Evolutionary conservation across 179 eudicot species (phyloP).

Genomic region (Silene coronaria): DNA sequence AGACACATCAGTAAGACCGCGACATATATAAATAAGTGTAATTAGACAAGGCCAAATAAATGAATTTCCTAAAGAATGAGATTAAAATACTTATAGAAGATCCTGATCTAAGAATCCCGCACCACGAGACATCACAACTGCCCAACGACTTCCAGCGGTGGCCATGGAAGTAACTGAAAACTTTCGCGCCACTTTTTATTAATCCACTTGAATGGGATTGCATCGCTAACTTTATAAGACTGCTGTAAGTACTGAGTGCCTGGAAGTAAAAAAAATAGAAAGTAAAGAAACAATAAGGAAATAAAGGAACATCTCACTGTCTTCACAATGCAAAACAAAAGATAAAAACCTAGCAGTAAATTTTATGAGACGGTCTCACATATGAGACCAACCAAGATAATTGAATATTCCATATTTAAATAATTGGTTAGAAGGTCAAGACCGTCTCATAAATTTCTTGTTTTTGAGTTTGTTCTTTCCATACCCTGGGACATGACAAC

Average conservation of each 20-base stretch:
- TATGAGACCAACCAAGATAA: not conserved
- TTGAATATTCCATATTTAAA: not conserved
- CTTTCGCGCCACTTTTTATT: constrained; percentile 94
- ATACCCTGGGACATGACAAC: constrained; percentile 89
- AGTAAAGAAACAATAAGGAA: not conserved
- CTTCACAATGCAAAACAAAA: not conserved
- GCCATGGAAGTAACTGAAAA: constrained; percentile 88
- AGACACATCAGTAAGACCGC: not conserved
- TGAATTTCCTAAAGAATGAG: not conserved
- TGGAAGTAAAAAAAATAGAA: constrained; percentile 21
- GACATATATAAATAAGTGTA: not conserved
- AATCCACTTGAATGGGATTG: constrained; percentile 96
- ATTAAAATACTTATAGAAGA: not conserved
- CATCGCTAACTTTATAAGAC: constrained; percentile 90
- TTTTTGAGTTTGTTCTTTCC: not conserved
- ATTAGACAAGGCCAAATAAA: not conserved
- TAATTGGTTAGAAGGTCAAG: not conserved
- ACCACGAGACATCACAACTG: constrained; percentile 91
- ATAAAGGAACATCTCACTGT: not conserved
- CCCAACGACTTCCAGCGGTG: constrained; percentile 87
- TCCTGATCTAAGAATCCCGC: constrained; percentile 84
- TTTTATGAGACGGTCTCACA: not conserved
- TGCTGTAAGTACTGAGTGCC: constrained; percentile 80
- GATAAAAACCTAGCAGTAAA: not conserved
- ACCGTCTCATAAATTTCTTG: not conserved